Conservation (phyloP, 2,329 filamentous ascomycete species). For the Hymenoscyphus infarciens region DNA sequence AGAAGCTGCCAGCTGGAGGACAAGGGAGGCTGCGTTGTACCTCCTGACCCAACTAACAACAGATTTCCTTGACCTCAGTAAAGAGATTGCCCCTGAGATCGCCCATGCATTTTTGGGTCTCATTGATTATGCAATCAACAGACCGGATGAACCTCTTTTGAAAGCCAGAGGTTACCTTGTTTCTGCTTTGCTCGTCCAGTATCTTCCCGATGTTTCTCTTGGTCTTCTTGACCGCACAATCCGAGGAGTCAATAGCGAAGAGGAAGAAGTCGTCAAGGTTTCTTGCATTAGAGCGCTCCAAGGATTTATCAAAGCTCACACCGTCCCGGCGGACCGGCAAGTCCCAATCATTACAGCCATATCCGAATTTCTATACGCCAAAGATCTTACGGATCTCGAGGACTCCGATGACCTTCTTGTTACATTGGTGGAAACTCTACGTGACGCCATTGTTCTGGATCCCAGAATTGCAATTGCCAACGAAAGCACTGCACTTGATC, state of each 20-base stretch:
- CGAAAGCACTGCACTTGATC: slow-evolving; percentile 70
- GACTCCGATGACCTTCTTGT: slow-evolving; percentile 92
- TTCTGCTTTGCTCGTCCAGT: slow-evolving; percentile 73
- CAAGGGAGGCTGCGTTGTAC: slow-evolving; percentile 77
- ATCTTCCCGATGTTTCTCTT: slow-evolving; percentile 56
- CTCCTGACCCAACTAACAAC: slow-evolving; percentile 79
- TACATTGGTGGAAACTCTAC: slow-evolving; percentile 80
- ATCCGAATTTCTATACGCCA: slow-evolving; percentile 69
- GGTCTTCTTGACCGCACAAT: slow-evolving; percentile 70
- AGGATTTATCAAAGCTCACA: slow-evolving; percentile 51
- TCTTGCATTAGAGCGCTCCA: slow-evolving; percentile 86
- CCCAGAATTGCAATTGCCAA: slow-evolving; percentile 68
- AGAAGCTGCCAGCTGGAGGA: slow-evolving; percentile 51
- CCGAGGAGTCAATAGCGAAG: slow-evolving; percentile 69
- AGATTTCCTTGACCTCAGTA: slow-evolving; percentile 76
- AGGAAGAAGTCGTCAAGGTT: slow-evolving; percentile 86
- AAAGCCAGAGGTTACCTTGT: slow-evolving; percentile 84
- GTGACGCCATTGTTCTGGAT: slow-evolving; percentile 78
- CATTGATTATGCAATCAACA: slow-evolving; percentile 71
- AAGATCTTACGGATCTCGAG: slow-evolving; percentile 77
- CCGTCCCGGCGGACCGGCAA: slow-evolving; percentile 55
- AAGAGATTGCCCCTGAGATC: slow-evolving; percentile 64
- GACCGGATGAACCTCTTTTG: slow-evolving; percentile 68
- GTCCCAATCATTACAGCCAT: slow-evolving; percentile 56
- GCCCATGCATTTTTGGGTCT: slow-evolving; percentile 75